Evolutionary conservation across 352 stramenopile genomes (phyloP), one percentile per base, ranked within the genome.

Genomic region (Elongisporangium undulatum): DNA sequence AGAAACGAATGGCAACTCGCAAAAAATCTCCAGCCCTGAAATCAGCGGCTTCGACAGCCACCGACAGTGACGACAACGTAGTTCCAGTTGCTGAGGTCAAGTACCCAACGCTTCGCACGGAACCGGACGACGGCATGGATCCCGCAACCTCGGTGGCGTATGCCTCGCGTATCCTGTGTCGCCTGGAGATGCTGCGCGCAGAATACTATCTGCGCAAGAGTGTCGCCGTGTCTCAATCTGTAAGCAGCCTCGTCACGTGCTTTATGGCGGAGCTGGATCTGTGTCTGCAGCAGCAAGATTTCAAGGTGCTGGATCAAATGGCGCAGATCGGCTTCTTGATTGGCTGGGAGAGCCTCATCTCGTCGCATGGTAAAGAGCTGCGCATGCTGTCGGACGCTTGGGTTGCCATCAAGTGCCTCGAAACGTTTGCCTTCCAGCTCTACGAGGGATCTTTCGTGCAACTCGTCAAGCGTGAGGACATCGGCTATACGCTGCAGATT

Each of bases 321-420:
- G 78, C 75, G 0, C 62, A 64, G 21, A 71, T 91, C n/a, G 87
- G 87, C 0, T 97, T 97, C 56, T 62, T 97, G 9, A 87, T 98
- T 49, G 93, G 90, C 19, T 98, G 97, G 83, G 94, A 98, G 72
- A 97, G 92, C 39, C 77, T 99, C 2, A 89, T 99, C 21, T 97
- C 87, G 60, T 97, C 95, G 16, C 92, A 97, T 45, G 95, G 94
- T 23, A 98, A 98, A 62, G 96, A 99, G 61, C 62, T 98, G 34
- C 89, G 86, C 49, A 99, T 99, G 96, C 86, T 99, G 26, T 91
- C 89, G 19, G 91, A 97, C 55, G 77, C 92, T 3, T 94, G 82
- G 75, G 86, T 95, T 16, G 87, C 90, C 5, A 93, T 95, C 57
- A 92, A 96, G 67, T 95, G 83, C 49, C 65, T 95, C 17, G 84